Conservation (phyloP, 352 stramenopile genomes). For the Phytophthora hibernalis region DNA sequence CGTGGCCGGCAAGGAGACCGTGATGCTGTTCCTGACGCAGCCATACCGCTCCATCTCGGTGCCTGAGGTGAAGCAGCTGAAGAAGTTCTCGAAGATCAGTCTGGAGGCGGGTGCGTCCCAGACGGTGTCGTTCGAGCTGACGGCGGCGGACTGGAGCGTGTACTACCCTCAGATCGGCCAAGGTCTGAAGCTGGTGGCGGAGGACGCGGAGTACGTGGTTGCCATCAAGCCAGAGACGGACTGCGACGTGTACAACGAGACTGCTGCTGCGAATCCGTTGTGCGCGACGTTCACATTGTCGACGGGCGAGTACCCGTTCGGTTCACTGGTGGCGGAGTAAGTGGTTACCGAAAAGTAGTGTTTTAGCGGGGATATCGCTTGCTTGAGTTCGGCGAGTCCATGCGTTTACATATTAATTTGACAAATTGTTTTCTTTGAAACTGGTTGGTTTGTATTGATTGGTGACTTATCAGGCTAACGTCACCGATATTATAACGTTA, state of each 20-base stretch:
- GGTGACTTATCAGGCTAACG: no score
- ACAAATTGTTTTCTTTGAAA: neutral
- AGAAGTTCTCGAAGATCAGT: constrained; percentile 48
- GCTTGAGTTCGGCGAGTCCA: no score
- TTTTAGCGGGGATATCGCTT: neutral
- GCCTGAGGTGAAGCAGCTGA: constrained; percentile 47
- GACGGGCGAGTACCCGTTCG: constrained; percentile 32
- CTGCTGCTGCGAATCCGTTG: constrained; percentile 21
- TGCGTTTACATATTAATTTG: neutral
- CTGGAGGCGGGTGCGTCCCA: constrained; percentile 15
- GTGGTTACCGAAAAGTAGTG: neutral
- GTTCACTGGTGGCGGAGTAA: constrained; percentile 26
- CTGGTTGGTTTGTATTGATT: no score
- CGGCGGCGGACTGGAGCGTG: no score
- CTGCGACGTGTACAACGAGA: constrained; percentile 32
- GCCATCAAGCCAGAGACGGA: no score
- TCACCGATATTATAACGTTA: no score
- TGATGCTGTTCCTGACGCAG: no score
- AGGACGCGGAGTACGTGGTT: constrained; percentile 54
- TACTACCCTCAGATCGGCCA: constrained; percentile 18
- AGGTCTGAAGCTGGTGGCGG: constrained; percentile 19
- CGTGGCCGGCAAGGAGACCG: constrained; percentile 49
- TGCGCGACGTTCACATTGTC: constrained; percentile 37
- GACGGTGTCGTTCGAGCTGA: no score
- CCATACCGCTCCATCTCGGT: constrained; percentile 36